Conservation (phyloP, 2,329 filamentous ascomycete species). For the Xylariaceae sp. region DNA sequence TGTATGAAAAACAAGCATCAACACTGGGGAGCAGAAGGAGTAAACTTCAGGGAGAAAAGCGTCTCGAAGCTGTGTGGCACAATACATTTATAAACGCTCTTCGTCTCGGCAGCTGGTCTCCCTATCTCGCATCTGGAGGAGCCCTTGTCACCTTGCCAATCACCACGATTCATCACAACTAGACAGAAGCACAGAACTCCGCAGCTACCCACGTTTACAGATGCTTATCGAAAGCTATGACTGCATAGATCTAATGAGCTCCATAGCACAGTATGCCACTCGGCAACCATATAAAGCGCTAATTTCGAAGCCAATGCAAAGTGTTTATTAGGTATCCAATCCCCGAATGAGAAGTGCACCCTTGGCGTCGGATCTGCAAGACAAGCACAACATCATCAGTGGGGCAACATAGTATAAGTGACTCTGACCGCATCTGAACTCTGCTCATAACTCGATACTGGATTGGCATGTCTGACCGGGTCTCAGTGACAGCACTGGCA, state of each 20-base stretch:
- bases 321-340: conserved; percentile 23
- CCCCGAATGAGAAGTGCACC: conserved; percentile 4
- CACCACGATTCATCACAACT: not conserved
- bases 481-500: no score
- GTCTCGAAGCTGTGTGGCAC: not conserved
- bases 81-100: conserved; percentile 20
- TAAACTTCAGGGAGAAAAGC: not conserved
- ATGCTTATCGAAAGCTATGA: conserved; percentile 11
- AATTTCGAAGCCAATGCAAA: conserved; percentile 27
- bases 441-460: no score
- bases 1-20: not conserved
- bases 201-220: not conserved
- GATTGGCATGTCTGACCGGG: no score
- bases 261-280: conserved; percentile 1
- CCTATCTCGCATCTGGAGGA: conserved; percentile 8
- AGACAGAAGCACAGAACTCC: not conserved
- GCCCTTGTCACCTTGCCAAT: conserved; percentile 18
- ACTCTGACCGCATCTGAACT: no score
- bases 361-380: conserved; percentile 6
- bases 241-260: conserved; percentile 2
- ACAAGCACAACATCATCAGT: conserved; percentile 19
- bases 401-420: conserved; percentile 13
- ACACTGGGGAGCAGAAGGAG: not conserved
- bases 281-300: conserved; percentile 15
- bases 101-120: conserved; percentile 1